Base-by-base conservation (phyloP, 768 basidiomycete species). In the Mycena leptocephala region DNA sequence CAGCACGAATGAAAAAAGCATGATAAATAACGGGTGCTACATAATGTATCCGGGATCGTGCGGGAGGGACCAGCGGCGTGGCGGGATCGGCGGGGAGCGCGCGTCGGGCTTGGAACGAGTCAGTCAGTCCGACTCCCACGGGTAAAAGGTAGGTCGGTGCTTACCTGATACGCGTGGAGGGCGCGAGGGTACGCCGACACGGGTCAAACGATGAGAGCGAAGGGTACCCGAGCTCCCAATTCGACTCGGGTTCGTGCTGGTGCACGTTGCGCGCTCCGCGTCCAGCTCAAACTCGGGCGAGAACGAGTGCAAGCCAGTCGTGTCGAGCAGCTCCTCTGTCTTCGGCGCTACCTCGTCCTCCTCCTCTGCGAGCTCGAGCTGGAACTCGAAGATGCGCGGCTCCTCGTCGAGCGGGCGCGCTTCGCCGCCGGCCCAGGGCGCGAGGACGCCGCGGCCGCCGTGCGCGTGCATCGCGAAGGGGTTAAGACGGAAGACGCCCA, bases 401-500 rank as follows among this genome's bases (percentile, higher is more conserved):
- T 91, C 89, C 74, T 93, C 87, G 1, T 90, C 90, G 64, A 94
- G 86, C 0, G 94, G 91, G 0, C 90, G 89, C 6, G 92, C 89
- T 67, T 91, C 90, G 67, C 89, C 88, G 69, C 87, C 86, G 13
- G 83, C 85, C 88, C 89, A 90, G 1, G 78, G 66, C 37, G 81
- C 78, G 8, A 86, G 83, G 3, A 84, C 74, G 5, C 87, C 86
- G 59, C 88, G 87, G 46, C 88, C 85, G 4, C 82, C 80, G 35
- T 87, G 88, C 72, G 87, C 90, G 77, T 94, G 92, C 85, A 92
- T 91, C 28, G 94, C 89, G 78, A 95, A 95, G 0, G 94, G 94
- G 82, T 95, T 93, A 78, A 95, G 88, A 10, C 95, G 90, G 82
- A 95, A 94, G 26, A 92, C 91, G 53, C 91, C 90, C 95, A 96